A percentile compares a stretch with the other conserved stretches of the same genome.
These are phyloP conservation scores for Sutorius eximius DNA, from an alignment of 1,284 basidiomycete genomes.

Conservation along the genomic window DNA sequence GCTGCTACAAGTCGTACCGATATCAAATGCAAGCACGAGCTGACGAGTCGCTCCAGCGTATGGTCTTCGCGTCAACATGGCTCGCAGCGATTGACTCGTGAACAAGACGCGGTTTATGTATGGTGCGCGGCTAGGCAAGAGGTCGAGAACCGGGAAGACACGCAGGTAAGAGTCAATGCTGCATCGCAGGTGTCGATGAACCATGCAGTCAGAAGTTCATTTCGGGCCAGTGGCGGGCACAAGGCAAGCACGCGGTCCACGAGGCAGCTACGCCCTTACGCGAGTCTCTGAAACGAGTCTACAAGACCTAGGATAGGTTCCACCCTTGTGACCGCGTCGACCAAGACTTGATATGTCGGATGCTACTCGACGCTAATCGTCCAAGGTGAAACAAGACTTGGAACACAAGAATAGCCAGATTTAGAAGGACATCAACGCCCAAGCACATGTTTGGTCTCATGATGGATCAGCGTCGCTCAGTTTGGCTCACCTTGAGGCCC, in stretches of 20 bases:
- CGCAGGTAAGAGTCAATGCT: background rate
- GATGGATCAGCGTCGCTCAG: background rate
- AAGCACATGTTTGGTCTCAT: background rate
- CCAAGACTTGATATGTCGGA: too few relatives aligned
- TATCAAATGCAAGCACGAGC: slow-evolving; percentile 48
- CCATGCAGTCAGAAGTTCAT: slow-evolving; percentile 3
- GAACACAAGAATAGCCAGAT: background rate
- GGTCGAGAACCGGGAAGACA: slow-evolving; percentile 2
- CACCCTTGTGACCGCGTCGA: too few relatives aligned
- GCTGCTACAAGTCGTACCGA: slow-evolving; percentile 51
- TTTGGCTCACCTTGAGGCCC: background rate
- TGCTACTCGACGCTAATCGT: too few relatives aligned
- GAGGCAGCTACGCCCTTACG: too few relatives aligned
- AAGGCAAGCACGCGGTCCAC: too few relatives aligned
- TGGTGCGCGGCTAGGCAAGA: too few relatives aligned
- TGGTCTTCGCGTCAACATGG: slow-evolving; percentile 17
- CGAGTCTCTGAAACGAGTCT: too few relatives aligned
- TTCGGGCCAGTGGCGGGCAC: background rate
- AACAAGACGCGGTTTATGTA: too few relatives aligned
- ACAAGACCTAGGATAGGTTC: too few relatives aligned
- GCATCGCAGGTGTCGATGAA: background rate
- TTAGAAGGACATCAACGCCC: background rate
- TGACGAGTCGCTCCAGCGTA: slow-evolving; percentile 31
- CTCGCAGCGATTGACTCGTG: background rate
- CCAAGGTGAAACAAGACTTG: background rate